Conservation (phyloP, 106 monocot species). For the Dioscorea dumetorum region DNA sequence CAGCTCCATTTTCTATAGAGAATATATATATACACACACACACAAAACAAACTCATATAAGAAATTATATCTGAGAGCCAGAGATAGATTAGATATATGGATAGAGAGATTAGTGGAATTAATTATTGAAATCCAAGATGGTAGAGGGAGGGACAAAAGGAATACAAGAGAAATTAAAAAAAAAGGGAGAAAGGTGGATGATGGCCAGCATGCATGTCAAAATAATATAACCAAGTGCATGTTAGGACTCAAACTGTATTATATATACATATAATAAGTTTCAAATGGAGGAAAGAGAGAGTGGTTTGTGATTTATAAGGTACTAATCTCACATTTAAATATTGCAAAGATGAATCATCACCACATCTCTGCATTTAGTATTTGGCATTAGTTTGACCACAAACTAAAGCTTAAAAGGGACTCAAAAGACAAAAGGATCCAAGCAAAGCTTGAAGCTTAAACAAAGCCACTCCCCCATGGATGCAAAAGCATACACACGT, state of each 20-base stretch:
- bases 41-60: neutral
- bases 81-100: no score
- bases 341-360: conserved; percentile 2
- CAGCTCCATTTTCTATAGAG: no score
- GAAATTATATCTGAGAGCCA: neutral
- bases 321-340: neutral
- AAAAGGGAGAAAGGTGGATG: neutral
- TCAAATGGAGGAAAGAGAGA: neutral
- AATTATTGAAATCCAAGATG: neutral
- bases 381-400: conserved; percentile 15
- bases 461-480: no score
- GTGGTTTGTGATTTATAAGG: neutral
- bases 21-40: neutral
- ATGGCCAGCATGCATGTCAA: conserved; percentile 5
- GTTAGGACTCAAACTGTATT: neutral
- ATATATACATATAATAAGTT: neutral
- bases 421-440: no score
- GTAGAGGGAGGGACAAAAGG: conserved; percentile 2
- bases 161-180: neutral
- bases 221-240: neutral
- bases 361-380: neutral
- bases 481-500: no score
- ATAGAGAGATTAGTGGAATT: neutral
- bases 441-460: no score
- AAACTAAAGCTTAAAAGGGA: neutral